Evolutionary conservation across 169 alveolate genomes (phyloP).

Genomic region (Plasmodium cynomolgi): DNA sequence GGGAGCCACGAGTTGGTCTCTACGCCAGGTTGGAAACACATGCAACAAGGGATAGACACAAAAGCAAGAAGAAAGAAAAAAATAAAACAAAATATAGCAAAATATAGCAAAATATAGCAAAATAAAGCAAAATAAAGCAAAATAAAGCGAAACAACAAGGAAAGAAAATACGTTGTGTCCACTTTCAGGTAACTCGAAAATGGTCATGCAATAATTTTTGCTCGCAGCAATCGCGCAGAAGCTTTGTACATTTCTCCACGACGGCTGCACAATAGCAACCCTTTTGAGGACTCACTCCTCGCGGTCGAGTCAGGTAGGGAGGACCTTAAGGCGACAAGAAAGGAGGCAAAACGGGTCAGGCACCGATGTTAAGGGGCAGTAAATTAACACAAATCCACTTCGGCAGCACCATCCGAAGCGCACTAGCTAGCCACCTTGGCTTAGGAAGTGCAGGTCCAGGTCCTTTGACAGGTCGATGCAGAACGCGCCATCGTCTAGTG

Average conservation of each 20-base stretch:
- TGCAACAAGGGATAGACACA: neutral
- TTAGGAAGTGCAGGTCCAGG: conserved; percentile 14
- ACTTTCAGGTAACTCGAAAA: neutral
- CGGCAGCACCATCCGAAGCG: neutral
- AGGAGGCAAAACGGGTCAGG: neutral
- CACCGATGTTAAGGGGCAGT: neutral
- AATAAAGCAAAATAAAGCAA: too few species aligned
- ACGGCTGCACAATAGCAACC: neutral
- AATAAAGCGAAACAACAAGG: too few species aligned
- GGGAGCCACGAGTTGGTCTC: neutral
- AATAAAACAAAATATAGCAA: too few species aligned
- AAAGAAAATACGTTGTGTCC: neutral
- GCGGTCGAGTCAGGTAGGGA: neutral
- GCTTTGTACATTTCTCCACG: neutral
- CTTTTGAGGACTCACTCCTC: neutral
- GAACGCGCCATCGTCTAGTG: conserved; percentile 10
- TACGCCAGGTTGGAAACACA: neutral
- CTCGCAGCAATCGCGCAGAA: neutral
- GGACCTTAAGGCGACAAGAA: neutral
- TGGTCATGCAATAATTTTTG: neutral
- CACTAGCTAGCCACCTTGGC: neutral
- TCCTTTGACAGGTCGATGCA: neutral
- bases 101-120: too few species aligned
- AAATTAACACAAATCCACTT: neutral
- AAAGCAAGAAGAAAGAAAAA: too few species aligned